Evolutionary conservation across 2,329 filamentous ascomycete species (phyloP).

Genomic region (Sclerotinia sclerotiorum): DNA sequence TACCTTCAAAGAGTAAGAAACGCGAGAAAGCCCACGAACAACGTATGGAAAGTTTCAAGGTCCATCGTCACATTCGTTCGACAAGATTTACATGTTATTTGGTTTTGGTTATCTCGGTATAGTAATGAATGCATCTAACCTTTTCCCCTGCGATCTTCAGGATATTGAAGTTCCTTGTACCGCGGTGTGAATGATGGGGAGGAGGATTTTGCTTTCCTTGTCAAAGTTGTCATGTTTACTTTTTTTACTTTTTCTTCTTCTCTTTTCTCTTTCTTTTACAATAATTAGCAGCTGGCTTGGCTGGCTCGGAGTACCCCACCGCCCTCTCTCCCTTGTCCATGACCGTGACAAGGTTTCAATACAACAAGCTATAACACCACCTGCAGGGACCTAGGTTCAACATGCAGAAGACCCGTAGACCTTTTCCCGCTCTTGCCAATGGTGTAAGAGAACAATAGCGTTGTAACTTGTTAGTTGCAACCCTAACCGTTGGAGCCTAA

Average conservation of each 20-base stretch:
- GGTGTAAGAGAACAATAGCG: neutral
- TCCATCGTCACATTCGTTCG: too few species aligned
- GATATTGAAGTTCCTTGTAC: conserved; percentile 13
- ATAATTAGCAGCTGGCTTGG: neutral
- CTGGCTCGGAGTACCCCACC: conserved; percentile 21
- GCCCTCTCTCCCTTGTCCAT: conserved; percentile 2
- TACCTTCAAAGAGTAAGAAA: too few species aligned
- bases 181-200: conserved; percentile 16
- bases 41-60: too few species aligned
- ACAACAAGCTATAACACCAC: neutral
- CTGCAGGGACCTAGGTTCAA: neutral
- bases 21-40: too few species aligned
- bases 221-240: conserved; percentile 1
- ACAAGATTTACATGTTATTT: too few species aligned
- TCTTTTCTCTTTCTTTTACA: neutral
- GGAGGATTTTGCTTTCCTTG: conserved; percentile 15
- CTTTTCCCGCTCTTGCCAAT: conserved; percentile 3
- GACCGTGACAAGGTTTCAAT: neutral
- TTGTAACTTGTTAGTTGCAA: neutral
- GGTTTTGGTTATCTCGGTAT: too few species aligned
- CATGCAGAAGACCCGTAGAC: conserved; percentile 10
- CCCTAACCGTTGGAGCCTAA: neutral
- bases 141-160: conserved; percentile 21
- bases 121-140: neutral
- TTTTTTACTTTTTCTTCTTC: neutral